These are phyloP conservation scores for Ajuga chamaepitys DNA, from an alignment of 257 asterid species.

Conservation along the genomic window DNA sequence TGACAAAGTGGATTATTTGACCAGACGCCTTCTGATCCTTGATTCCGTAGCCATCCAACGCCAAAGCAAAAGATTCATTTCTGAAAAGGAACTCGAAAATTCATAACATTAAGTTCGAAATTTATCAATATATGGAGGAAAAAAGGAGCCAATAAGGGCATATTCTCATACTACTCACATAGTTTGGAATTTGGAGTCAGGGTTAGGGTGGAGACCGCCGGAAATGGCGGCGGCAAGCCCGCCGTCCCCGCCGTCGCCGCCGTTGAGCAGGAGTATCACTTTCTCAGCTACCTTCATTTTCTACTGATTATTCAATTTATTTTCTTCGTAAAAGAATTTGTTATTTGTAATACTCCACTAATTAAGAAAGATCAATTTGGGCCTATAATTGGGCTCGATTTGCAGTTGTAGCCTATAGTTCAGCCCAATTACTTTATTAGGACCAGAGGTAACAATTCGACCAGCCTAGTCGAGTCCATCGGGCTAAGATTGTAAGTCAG, in stretches of 20 bases:
- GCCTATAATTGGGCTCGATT: background rate
- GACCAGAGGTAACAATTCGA: no score
- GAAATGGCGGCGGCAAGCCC: constrained; percentile 46
- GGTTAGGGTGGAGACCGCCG: constrained; percentile 43
- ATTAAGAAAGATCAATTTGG: background rate
- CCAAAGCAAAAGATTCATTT: constrained; percentile 48
- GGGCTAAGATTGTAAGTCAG: no score
- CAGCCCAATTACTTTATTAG: background rate
- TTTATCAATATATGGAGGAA: background rate
- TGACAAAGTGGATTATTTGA: constrained; percentile 39
- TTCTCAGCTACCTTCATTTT: constrained; percentile 56
- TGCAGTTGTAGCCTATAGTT: background rate
- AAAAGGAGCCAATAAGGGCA: background rate
- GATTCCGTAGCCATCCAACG: constrained; percentile 61
- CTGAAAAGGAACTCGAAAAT: constrained; percentile 26
- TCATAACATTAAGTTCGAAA: background rate
- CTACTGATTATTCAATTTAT: background rate
- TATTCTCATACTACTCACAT: constrained; percentile 27
- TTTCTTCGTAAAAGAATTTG: background rate
- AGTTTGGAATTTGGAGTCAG: constrained; percentile 29
- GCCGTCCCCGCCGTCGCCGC: constrained; percentile 49
- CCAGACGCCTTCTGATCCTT: constrained; percentile 52
- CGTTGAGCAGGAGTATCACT: constrained; percentile 53
- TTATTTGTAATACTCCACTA: background rate
- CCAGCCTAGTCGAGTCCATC: background rate